These are phyloP conservation scores for Endotrypanum monterogeii DNA, from an alignment of 208 protist genomes.

Conservation along the genomic window DNA sequence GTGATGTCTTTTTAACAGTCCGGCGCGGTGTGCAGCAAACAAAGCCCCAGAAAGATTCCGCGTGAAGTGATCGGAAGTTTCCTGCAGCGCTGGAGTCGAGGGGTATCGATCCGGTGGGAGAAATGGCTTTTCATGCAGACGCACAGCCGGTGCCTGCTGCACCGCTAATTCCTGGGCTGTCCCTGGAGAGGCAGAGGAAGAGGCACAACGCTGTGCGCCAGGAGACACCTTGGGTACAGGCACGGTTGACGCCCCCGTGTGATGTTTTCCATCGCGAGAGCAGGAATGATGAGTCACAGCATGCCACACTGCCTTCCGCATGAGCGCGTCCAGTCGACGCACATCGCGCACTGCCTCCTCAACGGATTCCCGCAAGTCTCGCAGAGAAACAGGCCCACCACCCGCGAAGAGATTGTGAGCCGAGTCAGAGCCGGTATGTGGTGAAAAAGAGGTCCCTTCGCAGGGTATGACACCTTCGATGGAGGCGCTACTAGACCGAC, in stretches of 20 bases:
- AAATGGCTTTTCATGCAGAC: constrained; percentile 31
- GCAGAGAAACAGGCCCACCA: constrained; percentile 15
- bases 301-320: constrained; percentile 67
- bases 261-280: background rate
- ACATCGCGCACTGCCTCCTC: constrained; percentile 44
- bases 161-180: background rate
- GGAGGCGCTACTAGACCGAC: constrained; percentile 10
- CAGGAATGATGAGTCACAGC: constrained; percentile 24
- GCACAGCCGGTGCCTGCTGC: background rate
- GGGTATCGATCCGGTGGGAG: constrained; percentile 45
- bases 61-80: constrained; percentile 25
- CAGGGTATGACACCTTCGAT: constrained; percentile 26
- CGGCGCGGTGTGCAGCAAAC: constrained; percentile 16
- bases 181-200: background rate
- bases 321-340: constrained; percentile 41
- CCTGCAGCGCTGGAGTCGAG: constrained; percentile 25
- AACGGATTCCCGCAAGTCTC: constrained; percentile 36
- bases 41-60: constrained; percentile 34
- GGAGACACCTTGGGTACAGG: background rate
- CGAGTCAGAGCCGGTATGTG: background rate
- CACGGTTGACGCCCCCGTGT: background rate
- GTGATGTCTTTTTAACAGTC: constrained; percentile 21
- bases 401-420: background rate
- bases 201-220: background rate
- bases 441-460: background rate